Base-by-base conservation (phyloP, 805 yeast species). In the Groenewaldozyma tartarivorans region DNA sequence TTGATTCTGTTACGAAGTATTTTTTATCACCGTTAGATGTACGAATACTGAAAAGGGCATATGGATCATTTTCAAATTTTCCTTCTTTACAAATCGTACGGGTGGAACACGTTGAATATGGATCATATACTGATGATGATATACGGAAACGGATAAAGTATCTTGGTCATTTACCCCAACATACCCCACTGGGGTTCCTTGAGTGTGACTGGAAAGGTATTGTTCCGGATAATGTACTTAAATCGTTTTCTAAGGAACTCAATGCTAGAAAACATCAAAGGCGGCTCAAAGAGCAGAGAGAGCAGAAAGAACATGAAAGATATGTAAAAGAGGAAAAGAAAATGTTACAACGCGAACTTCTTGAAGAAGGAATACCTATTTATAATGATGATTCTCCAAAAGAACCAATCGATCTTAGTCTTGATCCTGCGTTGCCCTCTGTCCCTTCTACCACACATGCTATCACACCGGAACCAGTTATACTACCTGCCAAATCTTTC, bases 11-110 rank as follows among this genome's bases (percentile, higher is more conserved):
- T 2, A 74, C 79, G 1, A 71, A 72, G 45, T 86, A 65, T 57
- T 81, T 84, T 35, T 63, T 90, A 15, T 77, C 95, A 0, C 77
- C 85, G 4, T 64, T 92, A 34, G 99, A 92, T 56, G 71, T 84
- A 21, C 81, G 81, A 46, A 77, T 90, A 16, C 62, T 90, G 42
- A 71, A 74, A 45, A 56, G 75, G 1, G 69, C 78, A 2, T 86
- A 75, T 60, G 76, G 76, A 2, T 62, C 67, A 9, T 88, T 81
- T 49, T 62, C 75, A 0, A 60, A 67, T 16, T 76, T 90, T 48
- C 99, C 99, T 0, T 56, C 80, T 4, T 62, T 73, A 1, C 55
- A 90, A 6, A 60, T 71, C 3, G 72, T 75, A 6, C 72, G 68
- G 31, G 71, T 88, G 4, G 95, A 85, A 50, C 80, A 79, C 55